Evolutionary conservation across 345 rosid genomes (phyloP).

Genomic region (Excoecaria cochinchinensis): DNA sequence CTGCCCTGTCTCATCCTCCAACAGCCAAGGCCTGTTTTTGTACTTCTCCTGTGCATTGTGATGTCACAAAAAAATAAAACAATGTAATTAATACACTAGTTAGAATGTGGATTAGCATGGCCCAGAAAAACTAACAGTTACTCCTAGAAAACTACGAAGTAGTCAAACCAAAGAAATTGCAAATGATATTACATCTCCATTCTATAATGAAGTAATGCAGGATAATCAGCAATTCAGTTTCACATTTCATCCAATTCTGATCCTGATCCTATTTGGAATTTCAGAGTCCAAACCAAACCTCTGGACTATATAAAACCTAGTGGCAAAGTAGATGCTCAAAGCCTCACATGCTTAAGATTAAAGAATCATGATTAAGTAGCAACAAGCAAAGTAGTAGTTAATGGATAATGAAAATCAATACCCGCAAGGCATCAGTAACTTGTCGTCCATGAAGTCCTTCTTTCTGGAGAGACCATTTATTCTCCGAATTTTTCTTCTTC

Average conservation of each 20-base stretch:
- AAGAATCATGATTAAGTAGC: background rate
- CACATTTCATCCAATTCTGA: background rate
- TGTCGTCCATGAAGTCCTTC: constrained; percentile 93
- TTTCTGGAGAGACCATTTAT: constrained; percentile 83
- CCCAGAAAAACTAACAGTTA: background rate
- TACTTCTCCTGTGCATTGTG: constrained; percentile 59
- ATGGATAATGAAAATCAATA: constrained; percentile 20
- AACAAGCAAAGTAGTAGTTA: background rate
- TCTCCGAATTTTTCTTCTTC: constrained; percentile 78
- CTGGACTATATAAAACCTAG: background rate
- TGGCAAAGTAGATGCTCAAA: background rate
- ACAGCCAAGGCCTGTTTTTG: constrained; percentile 90
- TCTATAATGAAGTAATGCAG: background rate
- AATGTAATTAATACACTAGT: background rate
- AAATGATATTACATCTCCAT: background rate
- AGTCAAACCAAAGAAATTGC: background rate
- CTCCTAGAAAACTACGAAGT: background rate
- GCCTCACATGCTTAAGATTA: background rate
- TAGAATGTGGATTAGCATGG: background rate
- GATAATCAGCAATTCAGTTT: background rate
- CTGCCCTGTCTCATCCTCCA: constrained; percentile 98
- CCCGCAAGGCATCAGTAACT: constrained; percentile 70
- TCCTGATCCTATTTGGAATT: background rate
- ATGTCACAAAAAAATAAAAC: background rate
- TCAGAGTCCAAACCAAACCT: background rate